Percentiles rank a stretch among this genome's conserved stretches.
Conservation (phyloP, 2,329 filamentous ascomycete genomes). For the Ophiocordyceps robertsii region DNA sequence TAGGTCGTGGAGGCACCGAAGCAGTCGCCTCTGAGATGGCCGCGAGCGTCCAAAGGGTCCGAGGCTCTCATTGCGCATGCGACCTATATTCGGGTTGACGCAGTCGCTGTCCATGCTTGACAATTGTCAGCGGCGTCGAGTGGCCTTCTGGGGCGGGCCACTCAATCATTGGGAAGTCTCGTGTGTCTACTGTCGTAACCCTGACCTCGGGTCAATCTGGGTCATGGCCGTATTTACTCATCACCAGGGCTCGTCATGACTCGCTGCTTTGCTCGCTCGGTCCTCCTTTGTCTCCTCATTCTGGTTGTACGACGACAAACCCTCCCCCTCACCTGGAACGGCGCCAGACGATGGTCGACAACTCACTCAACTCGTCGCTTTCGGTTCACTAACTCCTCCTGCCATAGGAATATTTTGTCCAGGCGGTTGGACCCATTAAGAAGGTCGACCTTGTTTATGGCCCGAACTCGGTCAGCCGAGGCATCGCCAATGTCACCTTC, state of each 20-base stretch:
- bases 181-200: no score
- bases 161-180: background rate
- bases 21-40: background rate
- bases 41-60: no score
- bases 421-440: slow-evolving; percentile 82
- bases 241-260: background rate
- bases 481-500: slow-evolving; percentile 85
- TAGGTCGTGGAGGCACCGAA: background rate
- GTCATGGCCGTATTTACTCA: background rate
- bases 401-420: slow-evolving; percentile 88
- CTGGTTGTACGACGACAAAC: background rate
- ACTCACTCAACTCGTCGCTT: slow-evolving; percentile 14
- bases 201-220: background rate
- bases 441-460: slow-evolving; percentile 86
- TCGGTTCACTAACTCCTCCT: slow-evolving; percentile 53
- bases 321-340: slow-evolving; percentile 6
- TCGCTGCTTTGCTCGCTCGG: slow-evolving; percentile 6
- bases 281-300: background rate
- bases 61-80: no score
- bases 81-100: no score
- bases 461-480: slow-evolving; percentile 80
- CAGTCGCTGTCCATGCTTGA: no score
- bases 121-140: no score
- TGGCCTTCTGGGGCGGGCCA: background rate
- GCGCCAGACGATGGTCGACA: slow-evolving; percentile 17